Evolutionary conservation across 2,329 filamentous ascomycete species (phyloP).

Genomic region (Boeremia exigua): DNA sequence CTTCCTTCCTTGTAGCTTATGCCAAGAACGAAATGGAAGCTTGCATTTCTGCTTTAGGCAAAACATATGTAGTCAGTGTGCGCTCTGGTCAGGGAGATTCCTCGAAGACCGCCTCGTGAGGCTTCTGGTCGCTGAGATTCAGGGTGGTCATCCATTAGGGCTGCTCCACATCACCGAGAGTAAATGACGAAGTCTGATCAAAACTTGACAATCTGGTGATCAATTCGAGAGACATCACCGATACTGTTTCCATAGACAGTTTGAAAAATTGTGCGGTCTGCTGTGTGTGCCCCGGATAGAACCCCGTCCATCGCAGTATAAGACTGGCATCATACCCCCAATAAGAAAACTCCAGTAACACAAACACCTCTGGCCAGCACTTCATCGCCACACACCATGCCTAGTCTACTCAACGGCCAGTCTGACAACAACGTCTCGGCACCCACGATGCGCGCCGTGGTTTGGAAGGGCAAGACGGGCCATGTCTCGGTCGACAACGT

Average conservation of each 20-base stretch:
- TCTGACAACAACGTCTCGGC: not conserved
- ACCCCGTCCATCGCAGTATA: not conserved
- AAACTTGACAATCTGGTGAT: not conserved
- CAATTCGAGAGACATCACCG: not conserved
- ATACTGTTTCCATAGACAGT: too few species aligned
- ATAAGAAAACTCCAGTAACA: too few species aligned
- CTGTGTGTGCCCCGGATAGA: too few species aligned
- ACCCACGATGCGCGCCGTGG: not conserved
- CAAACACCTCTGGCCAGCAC: not conserved
- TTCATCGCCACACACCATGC: not conserved
- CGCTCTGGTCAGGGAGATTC: not conserved
- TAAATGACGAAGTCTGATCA: not conserved
- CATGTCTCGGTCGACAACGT: not conserved
- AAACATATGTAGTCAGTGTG: not conserved
- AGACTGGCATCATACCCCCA: not conserved
- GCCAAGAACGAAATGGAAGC: not conserved
- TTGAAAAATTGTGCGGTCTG: too few species aligned
- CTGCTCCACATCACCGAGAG: not conserved
- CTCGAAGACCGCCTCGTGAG: not conserved
- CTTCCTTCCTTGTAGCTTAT: not conserved
- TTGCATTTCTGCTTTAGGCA: not conserved
- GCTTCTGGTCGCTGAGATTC: too few species aligned
- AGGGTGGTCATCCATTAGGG: not conserved
- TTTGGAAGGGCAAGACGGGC: not conserved
- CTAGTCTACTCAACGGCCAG: not conserved